Evolutionary conservation across 148 eudicot species (phyloP), one percentile per base, ranked within the genome.

Genomic region (Rhododendron williamsianum): DNA sequence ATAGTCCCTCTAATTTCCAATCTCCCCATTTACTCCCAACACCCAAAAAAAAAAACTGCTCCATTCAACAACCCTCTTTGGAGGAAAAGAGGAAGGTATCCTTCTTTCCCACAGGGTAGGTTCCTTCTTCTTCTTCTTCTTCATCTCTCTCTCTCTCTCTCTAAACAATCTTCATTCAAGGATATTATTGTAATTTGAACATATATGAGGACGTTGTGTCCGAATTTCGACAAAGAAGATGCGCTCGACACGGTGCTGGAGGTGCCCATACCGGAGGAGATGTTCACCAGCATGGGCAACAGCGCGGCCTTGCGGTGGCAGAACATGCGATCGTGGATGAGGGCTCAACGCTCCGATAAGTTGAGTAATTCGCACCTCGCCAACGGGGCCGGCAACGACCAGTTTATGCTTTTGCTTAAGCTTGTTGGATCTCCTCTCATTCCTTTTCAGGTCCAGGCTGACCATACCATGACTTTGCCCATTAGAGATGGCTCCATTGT

Each of bases 231-330:
- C 74, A 92, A 85, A 27, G 89, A 92, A 87, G 89, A 87, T 81
- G 92, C 91, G 5, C 86, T 92, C 2, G 92, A 92, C 67, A 92
- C 94, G 46, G 94, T 92, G 58, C 83, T 92, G 35, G 94, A 92
- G 87, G 92, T 92, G 65, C 94, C 94, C 2, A 84, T 92, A 13
- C 94, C 94, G 6, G 94, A 92, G 85, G 94, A 92, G 76, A 87
- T 89, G 91, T 90, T 89, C 87, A 73, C 82, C 23, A 88, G 80
- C 43, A 91, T 87, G 91, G 92, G 91, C 72, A 85, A 89, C 83
- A 92, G 46, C 69, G 89, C 87, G 3, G 43, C 87, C 11, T 81
- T 86, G 54, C 82, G 91, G 43, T 92, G 94, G 94, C 90, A 92
- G 58, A 89, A 92, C 79, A 92, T 92, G 92, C 85, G 89, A 3